Percentiles rank a stretch among this genome's conserved stretches.
Evolutionary conservation across 2,329 filamentous ascomycete genomes (phyloP).

Genomic region (Beauveria medogensis): DNA sequence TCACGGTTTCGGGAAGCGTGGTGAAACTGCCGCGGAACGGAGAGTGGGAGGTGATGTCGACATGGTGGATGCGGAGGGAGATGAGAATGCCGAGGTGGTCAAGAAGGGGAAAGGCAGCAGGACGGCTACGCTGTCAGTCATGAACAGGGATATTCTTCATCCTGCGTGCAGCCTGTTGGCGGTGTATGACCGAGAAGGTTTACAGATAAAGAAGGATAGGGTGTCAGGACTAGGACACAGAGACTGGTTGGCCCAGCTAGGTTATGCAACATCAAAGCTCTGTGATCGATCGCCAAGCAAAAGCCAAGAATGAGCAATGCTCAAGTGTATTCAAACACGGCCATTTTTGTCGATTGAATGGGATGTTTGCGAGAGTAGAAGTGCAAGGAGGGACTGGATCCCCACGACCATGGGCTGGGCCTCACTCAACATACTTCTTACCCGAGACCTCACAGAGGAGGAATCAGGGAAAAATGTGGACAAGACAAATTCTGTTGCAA

Average conservation of each 20-base stretch:
- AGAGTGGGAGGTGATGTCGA: conserved; percentile 32
- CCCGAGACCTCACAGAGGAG: too few relatives aligned
- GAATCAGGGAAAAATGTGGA: background rate
- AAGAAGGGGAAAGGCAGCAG: conserved; percentile 15
- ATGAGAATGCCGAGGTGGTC: conserved; percentile 12
- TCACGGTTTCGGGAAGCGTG: too few relatives aligned
- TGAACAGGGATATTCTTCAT: conserved; percentile 44
- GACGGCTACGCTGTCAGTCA: conserved; percentile 33
- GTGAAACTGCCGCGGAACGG: too few relatives aligned
- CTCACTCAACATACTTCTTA: too few relatives aligned
- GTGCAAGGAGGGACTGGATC: too few relatives aligned
- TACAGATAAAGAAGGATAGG: too few relatives aligned
- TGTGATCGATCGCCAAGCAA: background rate
- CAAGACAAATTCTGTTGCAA: background rate
- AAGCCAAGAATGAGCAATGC: background rate
- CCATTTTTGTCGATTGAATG: too few relatives aligned
- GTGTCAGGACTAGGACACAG: too few relatives aligned
- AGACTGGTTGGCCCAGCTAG: too few relatives aligned
- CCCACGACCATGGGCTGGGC: too few relatives aligned
- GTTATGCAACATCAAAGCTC: background rate
- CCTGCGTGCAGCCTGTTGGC: conserved; percentile 47
- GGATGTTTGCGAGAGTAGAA: too few relatives aligned
- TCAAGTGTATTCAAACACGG: too few relatives aligned
- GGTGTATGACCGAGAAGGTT: conserved; percentile 22
- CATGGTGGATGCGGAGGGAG: conserved; percentile 17